Evolutionary conservation across 768 basidiomycete species (phyloP).

Genomic region (Boletus subcaerulescens): DNA sequence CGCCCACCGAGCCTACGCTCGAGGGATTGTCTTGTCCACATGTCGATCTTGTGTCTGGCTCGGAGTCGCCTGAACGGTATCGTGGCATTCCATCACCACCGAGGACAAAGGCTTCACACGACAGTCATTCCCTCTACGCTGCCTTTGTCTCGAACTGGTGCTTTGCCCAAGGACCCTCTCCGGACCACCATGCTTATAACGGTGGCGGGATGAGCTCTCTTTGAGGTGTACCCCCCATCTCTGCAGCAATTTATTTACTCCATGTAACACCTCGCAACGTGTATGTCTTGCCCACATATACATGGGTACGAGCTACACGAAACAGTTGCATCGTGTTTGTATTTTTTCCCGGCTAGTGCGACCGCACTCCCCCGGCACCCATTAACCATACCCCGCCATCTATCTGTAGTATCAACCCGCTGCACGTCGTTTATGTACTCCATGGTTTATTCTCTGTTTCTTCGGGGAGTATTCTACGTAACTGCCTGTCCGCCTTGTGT

Average conservation of each 20-base stretch:
- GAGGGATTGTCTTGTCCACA: neutral
- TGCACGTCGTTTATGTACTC: no score
- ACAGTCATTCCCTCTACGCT: conserved; percentile 44
- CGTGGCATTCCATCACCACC: neutral
- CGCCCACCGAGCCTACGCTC: neutral
- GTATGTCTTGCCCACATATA: no score
- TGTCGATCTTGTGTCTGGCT: conserved; percentile 2
- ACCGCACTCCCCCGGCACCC: no score
- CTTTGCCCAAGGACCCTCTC: conserved; percentile 50
- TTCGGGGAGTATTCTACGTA: neutral
- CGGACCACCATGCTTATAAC: conserved; percentile 7
- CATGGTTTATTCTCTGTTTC: no score
- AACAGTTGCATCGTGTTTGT: neutral
- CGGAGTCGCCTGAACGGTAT: conserved; percentile 21
- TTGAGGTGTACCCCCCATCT: no score
- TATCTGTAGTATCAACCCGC: no score
- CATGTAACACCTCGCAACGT: neutral
- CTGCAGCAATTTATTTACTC: no score
- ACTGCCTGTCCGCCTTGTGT: conserved; percentile 25
- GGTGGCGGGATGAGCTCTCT: conserved; percentile 7
- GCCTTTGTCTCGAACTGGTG: conserved; percentile 68
- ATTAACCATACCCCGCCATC: no score
- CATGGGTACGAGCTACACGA: no score
- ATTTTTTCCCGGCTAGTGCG: no score
- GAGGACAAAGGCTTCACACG: neutral